Evolutionary conservation across 1,139 yeast species (phyloP).

Genomic region (Debaryomyces nepalensis): DNA sequence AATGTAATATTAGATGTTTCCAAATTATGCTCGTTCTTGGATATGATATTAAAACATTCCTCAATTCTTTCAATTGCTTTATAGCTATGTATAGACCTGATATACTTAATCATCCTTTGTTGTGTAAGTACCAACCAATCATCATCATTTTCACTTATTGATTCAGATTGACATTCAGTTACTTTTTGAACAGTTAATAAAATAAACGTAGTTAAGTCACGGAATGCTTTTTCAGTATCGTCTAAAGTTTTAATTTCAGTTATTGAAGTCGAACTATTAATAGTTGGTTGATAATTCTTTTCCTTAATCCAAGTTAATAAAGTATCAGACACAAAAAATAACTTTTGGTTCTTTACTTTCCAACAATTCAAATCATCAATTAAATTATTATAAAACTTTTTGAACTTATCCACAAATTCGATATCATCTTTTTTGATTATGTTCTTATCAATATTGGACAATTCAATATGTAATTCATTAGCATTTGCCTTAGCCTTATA

Average conservation of each 20-base stretch:
- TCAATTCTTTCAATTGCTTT: slow-evolving; percentile 32
- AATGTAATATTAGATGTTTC: slow-evolving; percentile 41
- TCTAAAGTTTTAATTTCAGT: slow-evolving; percentile 29
- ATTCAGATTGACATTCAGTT: slow-evolving; percentile 37
- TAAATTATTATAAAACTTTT: slow-evolving; percentile 24
- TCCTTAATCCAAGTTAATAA: slow-evolving; percentile 44
- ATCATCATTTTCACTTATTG: slow-evolving; percentile 56
- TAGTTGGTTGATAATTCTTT: slow-evolving; percentile 22
- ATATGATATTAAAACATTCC: slow-evolving; percentile 23
- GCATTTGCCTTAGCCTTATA: slow-evolving; percentile 26
- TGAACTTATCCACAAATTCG: slow-evolving; percentile 11
- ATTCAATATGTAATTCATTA: slow-evolving; percentile 18
- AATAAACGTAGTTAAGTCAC: slow-evolving; percentile 62
- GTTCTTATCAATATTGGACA: slow-evolving; percentile 17
- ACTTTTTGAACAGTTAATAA: slow-evolving; percentile 69
- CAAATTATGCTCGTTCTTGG: slow-evolving; percentile 38
- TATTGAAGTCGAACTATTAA: slow-evolving; percentile 32
- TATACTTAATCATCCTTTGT: slow-evolving; percentile 41
- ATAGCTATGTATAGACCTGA: slow-evolving; percentile 33
- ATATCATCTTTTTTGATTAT: slow-evolving; percentile 22
- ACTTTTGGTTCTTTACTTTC: slow-evolving; percentile 30
- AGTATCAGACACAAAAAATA: slow-evolving; percentile 52
- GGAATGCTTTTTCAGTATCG: slow-evolving; percentile 50
- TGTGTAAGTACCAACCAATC: slow-evolving; percentile 66
- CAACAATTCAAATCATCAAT: slow-evolving; percentile 28